Percentiles rank a stretch among this genome's conserved stretches.
Conservation (phyloP, 768 basidiomycete genomes). For the Leucosporidium scottii region DNA sequence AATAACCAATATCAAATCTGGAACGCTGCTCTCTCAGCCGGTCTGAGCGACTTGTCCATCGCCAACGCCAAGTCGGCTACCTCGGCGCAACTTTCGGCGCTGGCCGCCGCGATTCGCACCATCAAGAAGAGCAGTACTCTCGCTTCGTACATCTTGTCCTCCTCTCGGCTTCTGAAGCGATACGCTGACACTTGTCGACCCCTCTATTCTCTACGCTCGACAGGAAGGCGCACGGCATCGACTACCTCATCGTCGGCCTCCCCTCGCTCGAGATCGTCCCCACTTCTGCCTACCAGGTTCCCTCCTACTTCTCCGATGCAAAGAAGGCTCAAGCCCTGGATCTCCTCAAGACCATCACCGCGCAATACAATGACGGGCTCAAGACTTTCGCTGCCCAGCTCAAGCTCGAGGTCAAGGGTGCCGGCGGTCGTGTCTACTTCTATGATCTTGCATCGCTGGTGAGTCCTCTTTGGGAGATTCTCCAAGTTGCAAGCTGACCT, state of each 20-base stretch:
- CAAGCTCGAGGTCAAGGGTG: background rate
- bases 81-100: constrained; percentile 14
- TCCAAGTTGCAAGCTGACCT: no score
- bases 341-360: constrained; percentile 18
- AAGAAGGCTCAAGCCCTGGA: constrained; percentile 6
- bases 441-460: constrained; percentile 21
- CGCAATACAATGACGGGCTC: constrained; percentile 28
- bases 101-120: constrained; percentile 1
- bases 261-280: constrained; percentile 29
- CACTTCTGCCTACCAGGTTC: background rate
- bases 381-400: constrained; percentile 2
- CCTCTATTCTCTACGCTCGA: no score
- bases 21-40: constrained; percentile 8
- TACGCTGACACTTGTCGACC: background rate
- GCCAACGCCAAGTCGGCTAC: constrained; percentile 10
- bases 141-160: background rate
- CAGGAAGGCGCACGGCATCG: constrained; percentile 3
- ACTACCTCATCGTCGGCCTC: constrained; percentile 28
- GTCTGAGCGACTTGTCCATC: background rate
- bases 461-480: background rate
- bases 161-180: no score
- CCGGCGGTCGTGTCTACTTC: background rate
- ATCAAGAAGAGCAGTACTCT: constrained; percentile 10
- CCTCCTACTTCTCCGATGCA: background rate
- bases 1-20: constrained; percentile 24